Base-by-base conservation (phyloP, 345 rosid genomes). In the Bruguiera gymnorhiza region DNA sequence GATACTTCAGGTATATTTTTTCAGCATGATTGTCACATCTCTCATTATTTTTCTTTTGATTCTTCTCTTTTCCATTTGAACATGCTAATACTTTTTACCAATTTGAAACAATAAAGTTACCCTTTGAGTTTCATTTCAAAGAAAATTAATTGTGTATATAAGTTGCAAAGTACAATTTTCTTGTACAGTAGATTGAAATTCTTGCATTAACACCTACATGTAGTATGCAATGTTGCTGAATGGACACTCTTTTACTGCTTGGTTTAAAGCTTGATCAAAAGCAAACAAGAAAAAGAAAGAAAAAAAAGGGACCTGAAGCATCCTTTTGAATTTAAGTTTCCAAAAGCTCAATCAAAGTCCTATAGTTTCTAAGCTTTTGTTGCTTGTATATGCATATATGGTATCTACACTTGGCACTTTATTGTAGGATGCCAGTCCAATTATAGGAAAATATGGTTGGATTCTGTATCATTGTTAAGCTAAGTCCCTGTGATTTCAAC, bases 1-100 rank as follows among this genome's bases (percentile, higher is more conserved):
- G 79, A 86, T 88, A 67, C 90, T 95, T 74, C 87, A 91, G 97
- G 82, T 64, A 73, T 68, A 36, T 62, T 52, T 23, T 52, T 52
- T 52, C 24, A 52, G 23, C 56, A 5, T 6, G 19, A 20, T 52
- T 1, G 21, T 52, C 56, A 19, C 3, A 18, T 1, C 2, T 4
- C 6, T 23, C 2, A 8, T 31, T 31, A 20, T 20, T 19, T 52
- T 19, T 52, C 23, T 5, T 18, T 52, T 52, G n/a, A 16, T 52
- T 52, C n/a, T 52, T 20, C 21, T 6, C 21, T 52, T 52, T 21
- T 52, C 21, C 19, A 52, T 21, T 21, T 52, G 9, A 18, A 52
- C 23, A 52, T 52, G 32, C 32, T 52, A 52, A 18, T 0, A 2
- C 13, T 52, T 20, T 16, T 20, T 52, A 8, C 55, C 19, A 52